Percentiles rank a stretch among this genome's conserved stretches.
Evolutionary conservation across 208 protist genomes (phyloP).

Genomic region (Wallacemonas sp.): DNA sequence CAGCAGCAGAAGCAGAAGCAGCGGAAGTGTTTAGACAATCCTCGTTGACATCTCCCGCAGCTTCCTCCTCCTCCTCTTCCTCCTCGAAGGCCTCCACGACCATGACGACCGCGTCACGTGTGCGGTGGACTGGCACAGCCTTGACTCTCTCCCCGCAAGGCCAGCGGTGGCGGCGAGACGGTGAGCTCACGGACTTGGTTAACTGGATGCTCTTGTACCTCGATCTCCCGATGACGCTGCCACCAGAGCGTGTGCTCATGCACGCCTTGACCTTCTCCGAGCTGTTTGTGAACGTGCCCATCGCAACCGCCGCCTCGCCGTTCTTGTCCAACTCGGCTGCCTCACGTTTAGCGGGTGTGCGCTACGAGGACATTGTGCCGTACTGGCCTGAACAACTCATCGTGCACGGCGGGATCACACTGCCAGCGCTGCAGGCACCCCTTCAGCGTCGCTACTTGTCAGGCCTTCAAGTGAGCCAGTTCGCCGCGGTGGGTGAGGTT

Average conservation of each 20-base stretch:
- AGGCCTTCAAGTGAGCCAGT: background rate
- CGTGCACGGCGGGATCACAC: background rate
- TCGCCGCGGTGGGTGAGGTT: no score
- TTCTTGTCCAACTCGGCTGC: background rate
- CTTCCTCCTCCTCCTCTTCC: no score
- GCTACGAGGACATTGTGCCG: background rate
- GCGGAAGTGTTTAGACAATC: no score
- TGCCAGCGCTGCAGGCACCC: constrained; percentile 1
- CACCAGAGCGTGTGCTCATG: constrained; percentile 1
- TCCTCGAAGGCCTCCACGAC: background rate
- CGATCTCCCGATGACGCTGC: background rate
- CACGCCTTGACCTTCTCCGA: background rate
- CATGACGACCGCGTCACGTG: background rate
- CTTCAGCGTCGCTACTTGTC: constrained; percentile 10
- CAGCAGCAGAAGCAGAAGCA: no score
- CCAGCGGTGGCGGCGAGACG: constrained; percentile 1
- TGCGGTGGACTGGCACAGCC: background rate
- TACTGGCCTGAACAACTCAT: constrained; percentile 15
- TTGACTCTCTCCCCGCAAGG: constrained; percentile 3
- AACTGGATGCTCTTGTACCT: constrained; percentile 9
- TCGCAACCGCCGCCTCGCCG: background rate
- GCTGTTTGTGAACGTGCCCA: constrained; percentile 1
- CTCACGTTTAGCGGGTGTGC: background rate
- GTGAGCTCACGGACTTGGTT: background rate
- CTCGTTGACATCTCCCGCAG: background rate